These are phyloP conservation scores for Simmondsia chinensis DNA, from an alignment of 148 eudicot species.

Conservation along the genomic window DNA sequence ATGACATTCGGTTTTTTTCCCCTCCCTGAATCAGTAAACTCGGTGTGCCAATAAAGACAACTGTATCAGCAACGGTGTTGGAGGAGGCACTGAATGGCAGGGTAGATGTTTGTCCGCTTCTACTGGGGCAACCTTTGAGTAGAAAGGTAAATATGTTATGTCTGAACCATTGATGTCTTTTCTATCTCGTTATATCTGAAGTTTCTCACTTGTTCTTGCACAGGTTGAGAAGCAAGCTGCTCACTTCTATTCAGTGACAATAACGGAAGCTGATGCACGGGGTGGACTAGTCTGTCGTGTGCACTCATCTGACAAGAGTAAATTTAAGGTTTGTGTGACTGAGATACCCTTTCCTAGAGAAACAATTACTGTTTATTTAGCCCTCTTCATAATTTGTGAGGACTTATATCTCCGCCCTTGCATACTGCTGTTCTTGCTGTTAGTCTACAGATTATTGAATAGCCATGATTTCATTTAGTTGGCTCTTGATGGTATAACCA, in stretches of 20 bases:
- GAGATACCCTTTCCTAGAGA: too few species aligned
- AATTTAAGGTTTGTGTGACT: constrained; percentile 68
- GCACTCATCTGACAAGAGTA: constrained; percentile 78
- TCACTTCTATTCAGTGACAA: constrained; percentile 78
- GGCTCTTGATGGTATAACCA: too few species aligned
- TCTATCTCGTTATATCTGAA: too few species aligned
- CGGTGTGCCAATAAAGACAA: constrained; percentile 95
- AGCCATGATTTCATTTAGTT: constrained; percentile 2
- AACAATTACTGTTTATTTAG: background rate
- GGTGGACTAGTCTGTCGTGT: constrained; percentile 86
- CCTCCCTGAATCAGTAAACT: constrained; percentile 55
- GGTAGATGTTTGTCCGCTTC: constrained; percentile 53
- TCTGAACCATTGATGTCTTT: too few species aligned
- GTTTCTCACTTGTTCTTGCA: constrained; percentile 8
- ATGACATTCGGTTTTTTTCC: constrained; percentile 1
- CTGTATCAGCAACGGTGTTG: constrained; percentile 85
- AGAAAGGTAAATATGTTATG: constrained; percentile 78
- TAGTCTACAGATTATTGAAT: background rate
- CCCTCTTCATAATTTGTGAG: background rate
- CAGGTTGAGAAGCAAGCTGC: constrained; percentile 96
- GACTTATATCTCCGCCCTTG: background rate
- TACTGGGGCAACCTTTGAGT: constrained; percentile 56
- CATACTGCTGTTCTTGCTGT: background rate
- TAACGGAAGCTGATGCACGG: constrained; percentile 73
- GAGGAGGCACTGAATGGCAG: constrained; percentile 92